Conservation (phyloP, 768 basidiomycete genomes). For the Pisolithus microcarpus region DNA sequence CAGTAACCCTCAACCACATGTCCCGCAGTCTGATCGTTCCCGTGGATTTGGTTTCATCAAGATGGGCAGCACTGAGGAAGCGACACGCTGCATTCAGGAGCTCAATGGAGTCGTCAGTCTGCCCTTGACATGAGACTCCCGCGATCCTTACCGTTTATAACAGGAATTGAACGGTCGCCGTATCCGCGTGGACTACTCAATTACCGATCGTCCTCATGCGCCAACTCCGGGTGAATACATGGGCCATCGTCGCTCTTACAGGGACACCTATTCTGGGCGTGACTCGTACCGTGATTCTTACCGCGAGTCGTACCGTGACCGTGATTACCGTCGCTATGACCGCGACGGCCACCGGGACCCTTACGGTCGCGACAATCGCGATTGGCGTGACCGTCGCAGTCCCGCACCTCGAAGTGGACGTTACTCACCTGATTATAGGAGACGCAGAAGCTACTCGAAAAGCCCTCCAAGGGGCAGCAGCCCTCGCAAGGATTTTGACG, state of each 20-base stretch:
- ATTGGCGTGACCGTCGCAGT: slow-evolving; percentile 79
- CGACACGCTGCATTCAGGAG: slow-evolving; percentile 78
- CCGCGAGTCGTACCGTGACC: slow-evolving; percentile 41
- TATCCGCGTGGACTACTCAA: slow-evolving; percentile 95
- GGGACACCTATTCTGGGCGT: slow-evolving; percentile 38
- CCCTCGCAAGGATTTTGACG: slow-evolving; percentile 45
- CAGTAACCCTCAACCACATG: slow-evolving; percentile 16
- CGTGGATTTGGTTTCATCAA: slow-evolving; percentile 98
- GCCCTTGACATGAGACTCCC: too few species aligned
- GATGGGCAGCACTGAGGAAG: slow-evolving; percentile 87
- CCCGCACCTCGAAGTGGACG: slow-evolving; percentile 59
- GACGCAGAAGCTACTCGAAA: slow-evolving; percentile 70
- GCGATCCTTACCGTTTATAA: background rate
- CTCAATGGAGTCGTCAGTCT: slow-evolving; percentile 82
- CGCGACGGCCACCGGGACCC: slow-evolving; percentile 50
- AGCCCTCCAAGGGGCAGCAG: slow-evolving; percentile 73
- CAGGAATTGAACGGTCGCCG: slow-evolving; percentile 92
- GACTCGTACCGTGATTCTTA: slow-evolving; percentile 39
- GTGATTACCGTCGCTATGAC: slow-evolving; percentile 33
- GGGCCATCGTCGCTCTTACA: slow-evolving; percentile 69
- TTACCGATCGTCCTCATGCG: slow-evolving; percentile 88
- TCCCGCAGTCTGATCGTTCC: slow-evolving; percentile 77
- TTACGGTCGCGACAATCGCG: slow-evolving; percentile 63
- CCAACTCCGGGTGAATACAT: slow-evolving; percentile 98
- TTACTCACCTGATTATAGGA: slow-evolving; percentile 72